These are phyloP conservation scores for Rhizopus arrhizus DNA, from an alignment of 371 early-diverging fungal species.

Conservation along the genomic window DNA sequence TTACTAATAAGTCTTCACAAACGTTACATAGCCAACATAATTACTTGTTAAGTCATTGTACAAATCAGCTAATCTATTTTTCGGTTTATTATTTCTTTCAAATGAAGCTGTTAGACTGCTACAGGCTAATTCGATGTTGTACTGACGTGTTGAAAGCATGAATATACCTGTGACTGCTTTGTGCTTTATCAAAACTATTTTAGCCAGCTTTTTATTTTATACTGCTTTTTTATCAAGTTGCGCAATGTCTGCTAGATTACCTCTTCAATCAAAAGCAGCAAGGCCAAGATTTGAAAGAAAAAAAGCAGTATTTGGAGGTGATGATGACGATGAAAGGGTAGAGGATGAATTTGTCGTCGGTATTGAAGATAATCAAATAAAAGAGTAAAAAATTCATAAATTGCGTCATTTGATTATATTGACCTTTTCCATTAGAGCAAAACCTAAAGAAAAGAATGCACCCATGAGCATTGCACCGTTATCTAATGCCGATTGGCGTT, in stretches of 20 bases:
- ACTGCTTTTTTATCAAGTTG: background rate
- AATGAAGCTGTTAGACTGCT: no score
- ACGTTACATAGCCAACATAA: no score
- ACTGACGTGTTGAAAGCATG: no score
- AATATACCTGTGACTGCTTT: background rate
- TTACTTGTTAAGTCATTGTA: no score
- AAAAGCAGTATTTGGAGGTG: constrained; percentile 30
- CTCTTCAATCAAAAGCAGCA: constrained; percentile 26
- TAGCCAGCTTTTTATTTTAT: background rate
- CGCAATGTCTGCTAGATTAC: constrained; percentile 26
- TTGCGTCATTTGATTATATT: background rate
- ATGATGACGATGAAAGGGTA: constrained; percentile 47
- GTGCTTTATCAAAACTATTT: no score
- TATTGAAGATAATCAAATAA: constrained; percentile 55
- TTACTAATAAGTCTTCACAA: no score
- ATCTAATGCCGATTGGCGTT: constrained; percentile 55
- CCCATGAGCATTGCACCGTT: constrained; percentile 53
- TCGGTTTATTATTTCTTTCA: no score
- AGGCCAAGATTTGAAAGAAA: constrained; percentile 31
- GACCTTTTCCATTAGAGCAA: constrained; percentile 32
- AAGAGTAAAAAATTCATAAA: constrained; percentile 42
- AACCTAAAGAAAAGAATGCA: constrained; percentile 40
- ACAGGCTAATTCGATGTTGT: no score
- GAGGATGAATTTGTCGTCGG: constrained; percentile 54
- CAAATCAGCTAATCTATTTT: no score